Conservation (phyloP, 441 rosid species). For the Sinapis alba region DNA sequence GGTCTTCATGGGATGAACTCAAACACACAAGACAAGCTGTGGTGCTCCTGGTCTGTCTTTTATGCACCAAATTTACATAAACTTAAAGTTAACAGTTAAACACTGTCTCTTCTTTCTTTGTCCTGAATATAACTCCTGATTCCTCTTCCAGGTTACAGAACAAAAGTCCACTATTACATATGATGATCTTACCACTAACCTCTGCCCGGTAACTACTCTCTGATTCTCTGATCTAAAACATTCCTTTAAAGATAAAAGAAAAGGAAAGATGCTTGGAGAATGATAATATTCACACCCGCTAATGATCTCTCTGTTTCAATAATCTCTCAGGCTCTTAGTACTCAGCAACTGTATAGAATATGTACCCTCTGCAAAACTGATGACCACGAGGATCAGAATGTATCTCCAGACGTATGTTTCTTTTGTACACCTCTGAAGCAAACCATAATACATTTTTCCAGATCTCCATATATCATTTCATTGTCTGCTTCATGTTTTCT, state of each 20-base stretch:
- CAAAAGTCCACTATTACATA: slow-evolving; percentile 70
- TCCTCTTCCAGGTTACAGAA: slow-evolving; percentile 64
- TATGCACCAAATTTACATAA: slow-evolving; percentile 9
- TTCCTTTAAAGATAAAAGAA: background rate
- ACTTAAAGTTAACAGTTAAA: background rate
- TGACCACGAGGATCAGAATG: slow-evolving; percentile 52
- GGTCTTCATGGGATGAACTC: slow-evolving; percentile 76
- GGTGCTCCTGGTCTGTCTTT: slow-evolving; percentile 67
- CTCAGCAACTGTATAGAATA: slow-evolving; percentile 74
- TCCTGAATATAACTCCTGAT: slow-evolving; percentile 5
- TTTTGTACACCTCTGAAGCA: slow-evolving; percentile 1
- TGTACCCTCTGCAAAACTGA: slow-evolving; percentile 71
- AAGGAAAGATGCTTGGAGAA: background rate
- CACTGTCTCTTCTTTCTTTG: slow-evolving; percentile 1
- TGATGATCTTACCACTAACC: slow-evolving; percentile 71
- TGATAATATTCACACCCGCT: background rate
- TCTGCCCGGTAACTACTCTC: slow-evolving; percentile 71
- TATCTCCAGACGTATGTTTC: slow-evolving; percentile 66
- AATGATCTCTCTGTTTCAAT: slow-evolving; percentile 10
- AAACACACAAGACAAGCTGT: slow-evolving; percentile 76
- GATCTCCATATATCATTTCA: background rate
- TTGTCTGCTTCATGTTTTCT: background rate
- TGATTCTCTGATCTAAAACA: slow-evolving; percentile 17
- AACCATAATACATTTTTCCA: background rate
- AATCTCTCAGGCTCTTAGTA: slow-evolving; percentile 61